A percentile compares a stretch with the other conserved stretches of the same genome.
phyloP scores from a whole-genome alignment of 805 yeast species.

The Kazachstania psychrophila region DNA sequence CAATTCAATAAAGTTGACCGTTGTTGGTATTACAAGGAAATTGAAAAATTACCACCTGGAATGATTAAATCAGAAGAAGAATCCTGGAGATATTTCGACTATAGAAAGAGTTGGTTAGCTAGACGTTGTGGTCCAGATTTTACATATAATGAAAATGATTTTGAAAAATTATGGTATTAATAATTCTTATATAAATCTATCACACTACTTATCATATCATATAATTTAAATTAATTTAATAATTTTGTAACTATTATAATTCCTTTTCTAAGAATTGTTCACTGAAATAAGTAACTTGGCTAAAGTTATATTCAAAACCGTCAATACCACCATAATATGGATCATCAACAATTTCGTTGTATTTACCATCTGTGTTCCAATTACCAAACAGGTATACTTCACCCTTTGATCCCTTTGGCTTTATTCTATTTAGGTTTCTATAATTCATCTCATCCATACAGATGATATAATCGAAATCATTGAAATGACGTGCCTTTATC shows the following conservation, averaged over 20 bases:
- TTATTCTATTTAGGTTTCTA: constrained; percentile 39
- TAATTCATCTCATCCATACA: constrained; percentile 63
- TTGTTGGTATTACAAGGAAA: constrained; percentile 47
- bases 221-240: background rate
- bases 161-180: constrained; percentile 33
- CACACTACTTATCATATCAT: background rate
- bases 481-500: constrained; percentile 42
- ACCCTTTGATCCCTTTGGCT: constrained; percentile 38
- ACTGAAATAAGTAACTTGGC: constrained; percentile 68
- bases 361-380: constrained; percentile 51
- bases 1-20: constrained; percentile 36
- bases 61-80: constrained; percentile 44
- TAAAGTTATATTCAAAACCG: constrained; percentile 74
- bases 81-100: constrained; percentile 77
- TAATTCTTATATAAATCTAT: no score
- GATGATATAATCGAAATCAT: constrained; percentile 55
- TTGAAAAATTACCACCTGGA: constrained; percentile 73
- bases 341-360: constrained; percentile 60
- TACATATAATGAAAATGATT: constrained; percentile 38
- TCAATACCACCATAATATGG: constrained; percentile 86
- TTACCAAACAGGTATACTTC: constrained; percentile 63
- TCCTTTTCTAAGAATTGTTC: constrained; percentile 56
- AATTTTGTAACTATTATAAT: constrained; percentile 7
- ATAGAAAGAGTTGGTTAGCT: constrained; percentile 58
- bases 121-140: constrained; percentile 36